Evolutionary conservation across 768 basidiomycete species (phyloP).

Genomic region (Sarcomyxa edulis): DNA sequence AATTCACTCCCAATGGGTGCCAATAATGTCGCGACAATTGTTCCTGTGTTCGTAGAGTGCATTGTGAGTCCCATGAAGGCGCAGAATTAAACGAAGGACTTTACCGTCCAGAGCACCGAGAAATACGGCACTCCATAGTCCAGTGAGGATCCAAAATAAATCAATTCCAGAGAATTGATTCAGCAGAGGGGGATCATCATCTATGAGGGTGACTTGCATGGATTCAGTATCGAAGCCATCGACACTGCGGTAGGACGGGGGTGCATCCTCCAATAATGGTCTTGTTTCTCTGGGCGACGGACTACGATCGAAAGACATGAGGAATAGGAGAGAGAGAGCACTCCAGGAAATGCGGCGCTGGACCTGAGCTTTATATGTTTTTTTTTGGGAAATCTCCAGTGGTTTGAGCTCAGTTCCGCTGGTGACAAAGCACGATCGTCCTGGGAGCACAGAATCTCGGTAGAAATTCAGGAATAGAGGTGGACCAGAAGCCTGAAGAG

Average conservation of each 20-base stretch:
- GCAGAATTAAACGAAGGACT: no score
- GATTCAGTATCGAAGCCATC: constrained; percentile 30
- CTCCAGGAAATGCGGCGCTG: constrained; percentile 13
- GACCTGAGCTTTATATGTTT: constrained; percentile 26
- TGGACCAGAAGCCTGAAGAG: no score
- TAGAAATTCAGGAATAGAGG: no score
- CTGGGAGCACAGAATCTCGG: no score
- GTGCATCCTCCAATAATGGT: constrained; percentile 49
- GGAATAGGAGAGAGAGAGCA: constrained; percentile 20
- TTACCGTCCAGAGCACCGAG: constrained; percentile 84
- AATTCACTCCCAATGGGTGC: constrained; percentile 85
- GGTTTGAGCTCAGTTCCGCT: constrained; percentile 7
- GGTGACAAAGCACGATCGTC: constrained; percentile 6
- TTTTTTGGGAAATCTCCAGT: constrained; percentile 1
- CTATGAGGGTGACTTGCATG: constrained; percentile 23
- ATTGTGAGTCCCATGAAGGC: constrained; percentile 3
- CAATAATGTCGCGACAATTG: constrained; percentile 82
- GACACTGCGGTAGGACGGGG: constrained; percentile 42
- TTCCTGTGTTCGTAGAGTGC: constrained; percentile 45
- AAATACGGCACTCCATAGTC: constrained; percentile 80
- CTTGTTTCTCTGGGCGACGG: constrained; percentile 46
- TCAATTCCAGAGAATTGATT: constrained; percentile 49
- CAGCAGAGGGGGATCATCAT: constrained; percentile 25
- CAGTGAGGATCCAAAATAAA: constrained; percentile 66
- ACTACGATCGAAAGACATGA: constrained; percentile 41